Conservation (phyloP, 768 basidiomycete genomes). For the Trametes cingulata region DNA sequence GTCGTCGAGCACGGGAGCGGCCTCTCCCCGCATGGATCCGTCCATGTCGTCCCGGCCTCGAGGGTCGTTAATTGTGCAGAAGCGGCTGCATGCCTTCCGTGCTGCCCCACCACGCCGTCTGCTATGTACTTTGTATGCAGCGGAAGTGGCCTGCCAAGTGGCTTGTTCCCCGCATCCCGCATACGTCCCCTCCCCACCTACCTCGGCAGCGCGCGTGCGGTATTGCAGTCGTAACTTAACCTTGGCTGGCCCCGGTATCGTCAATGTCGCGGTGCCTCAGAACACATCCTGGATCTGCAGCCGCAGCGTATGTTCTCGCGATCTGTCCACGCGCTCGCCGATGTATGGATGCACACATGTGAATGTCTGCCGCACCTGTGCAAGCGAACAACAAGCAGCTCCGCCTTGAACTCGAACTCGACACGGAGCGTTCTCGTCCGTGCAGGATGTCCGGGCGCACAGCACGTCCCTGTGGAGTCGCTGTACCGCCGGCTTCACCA, state of each 20-base stretch:
- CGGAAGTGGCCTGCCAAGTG: background rate
- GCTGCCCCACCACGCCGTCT: background rate
- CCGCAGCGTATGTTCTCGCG: conserved; percentile 12
- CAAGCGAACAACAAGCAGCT: background rate
- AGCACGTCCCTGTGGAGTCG: background rate
- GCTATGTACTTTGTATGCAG: background rate
- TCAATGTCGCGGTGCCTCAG: background rate
- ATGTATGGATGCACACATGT: conserved; percentile 10
- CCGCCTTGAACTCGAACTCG: background rate
- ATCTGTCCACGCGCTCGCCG: conserved; percentile 6
- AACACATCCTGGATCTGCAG: background rate
- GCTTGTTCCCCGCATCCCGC: too few relatives aligned
- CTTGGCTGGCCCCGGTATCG: background rate
- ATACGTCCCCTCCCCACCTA: background rate
- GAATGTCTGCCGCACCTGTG: background rate
- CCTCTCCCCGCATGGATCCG: background rate
- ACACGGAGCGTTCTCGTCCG: background rate
- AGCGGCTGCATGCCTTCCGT: background rate
- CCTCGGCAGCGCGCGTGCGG: background rate
- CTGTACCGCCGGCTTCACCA: background rate
- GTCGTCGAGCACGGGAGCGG: background rate
- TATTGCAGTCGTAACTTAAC: background rate
- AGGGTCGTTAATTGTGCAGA: conserved; percentile 5
- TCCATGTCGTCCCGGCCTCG: background rate
- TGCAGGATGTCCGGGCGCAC: background rate